phyloP scores from a whole-genome alignment of 2,329 filamentous ascomycete genomes.

The Colletotrichum sp. region DNA sequence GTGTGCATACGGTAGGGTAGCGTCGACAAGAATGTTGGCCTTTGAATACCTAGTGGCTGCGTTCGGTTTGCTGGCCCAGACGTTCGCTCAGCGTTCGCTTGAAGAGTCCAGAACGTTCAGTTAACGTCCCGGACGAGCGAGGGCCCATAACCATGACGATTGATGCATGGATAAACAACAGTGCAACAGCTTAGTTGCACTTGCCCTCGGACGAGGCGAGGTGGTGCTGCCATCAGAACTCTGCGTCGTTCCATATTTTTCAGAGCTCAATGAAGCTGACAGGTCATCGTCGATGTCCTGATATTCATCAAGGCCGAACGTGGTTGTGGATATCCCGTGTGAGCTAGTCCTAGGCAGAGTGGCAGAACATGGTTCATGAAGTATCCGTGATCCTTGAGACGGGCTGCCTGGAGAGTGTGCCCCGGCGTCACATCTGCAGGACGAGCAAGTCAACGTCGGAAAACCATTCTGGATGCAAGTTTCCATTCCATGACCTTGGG shows the following conservation, averaged over 20 bases:
- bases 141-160: not conserved
- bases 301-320: not conserved
- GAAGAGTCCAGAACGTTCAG: constrained; percentile 13
- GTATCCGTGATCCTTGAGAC: not conserved
- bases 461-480: not conserved
- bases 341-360: not conserved
- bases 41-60: not conserved
- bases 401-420: not conserved
- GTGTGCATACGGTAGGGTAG: not conserved
- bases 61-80: not conserved
- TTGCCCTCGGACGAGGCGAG: not conserved
- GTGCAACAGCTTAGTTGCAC: not conserved
- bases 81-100: constrained; percentile 1
- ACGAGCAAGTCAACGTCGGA: not conserved
- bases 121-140: not conserved
- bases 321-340: not conserved
- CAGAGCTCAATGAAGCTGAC: not conserved
- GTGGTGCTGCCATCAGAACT: not conserved
- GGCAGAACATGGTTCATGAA: not conserved
- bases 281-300: not conserved
- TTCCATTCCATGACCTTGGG: not conserved
- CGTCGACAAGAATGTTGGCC: not conserved
- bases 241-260: not conserved
- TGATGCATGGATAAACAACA: not conserved
- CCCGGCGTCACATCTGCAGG: not conserved